Conservation (phyloP, 371 early-diverging fungal species). For the Mucor mucedo region DNA sequence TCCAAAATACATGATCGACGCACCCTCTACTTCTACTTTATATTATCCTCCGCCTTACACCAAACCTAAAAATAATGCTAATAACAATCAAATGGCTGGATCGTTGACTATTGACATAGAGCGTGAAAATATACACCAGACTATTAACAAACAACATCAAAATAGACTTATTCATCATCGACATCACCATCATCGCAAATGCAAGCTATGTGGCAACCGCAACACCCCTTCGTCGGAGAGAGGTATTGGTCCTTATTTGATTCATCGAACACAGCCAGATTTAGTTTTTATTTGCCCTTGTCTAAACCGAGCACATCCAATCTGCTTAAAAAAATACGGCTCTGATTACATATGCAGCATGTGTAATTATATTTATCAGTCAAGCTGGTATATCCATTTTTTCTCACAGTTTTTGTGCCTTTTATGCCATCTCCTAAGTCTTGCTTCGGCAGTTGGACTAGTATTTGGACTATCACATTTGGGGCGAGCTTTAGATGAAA, state of each 20-base stretch:
- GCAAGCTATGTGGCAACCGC: constrained; percentile 12
- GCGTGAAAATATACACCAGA: not conserved
- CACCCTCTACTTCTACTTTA: not conserved
- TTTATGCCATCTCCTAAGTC: constrained; percentile 35
- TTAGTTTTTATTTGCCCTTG: constrained; percentile 26
- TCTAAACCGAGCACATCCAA: constrained; percentile 28
- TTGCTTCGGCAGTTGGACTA: constrained; percentile 38
- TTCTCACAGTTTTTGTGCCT: constrained; percentile 19
- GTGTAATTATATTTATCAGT: constrained; percentile 34
- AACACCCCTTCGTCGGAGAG: not conserved
- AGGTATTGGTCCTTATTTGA: constrained; percentile 29
- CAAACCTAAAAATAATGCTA: not conserved
- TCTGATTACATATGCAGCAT: constrained; percentile 21
- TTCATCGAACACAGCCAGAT: constrained; percentile 21
- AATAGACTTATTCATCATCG: not conserved
- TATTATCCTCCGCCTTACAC: constrained; percentile 10
- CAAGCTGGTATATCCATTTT: constrained; percentile 18
- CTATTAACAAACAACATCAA: not conserved
- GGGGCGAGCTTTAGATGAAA: constrained; percentile 39
- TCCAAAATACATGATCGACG: not conserved
- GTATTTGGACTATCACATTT: constrained; percentile 42
- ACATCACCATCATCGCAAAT: constrained; percentile 3
- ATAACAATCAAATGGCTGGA: not conserved
- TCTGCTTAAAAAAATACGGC: constrained; percentile 25
- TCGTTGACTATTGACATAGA: not conserved